Base-by-base conservation (phyloP, 1,284 basidiomycete genomes). In the Cutaneotrichosporon sp. region DNA sequence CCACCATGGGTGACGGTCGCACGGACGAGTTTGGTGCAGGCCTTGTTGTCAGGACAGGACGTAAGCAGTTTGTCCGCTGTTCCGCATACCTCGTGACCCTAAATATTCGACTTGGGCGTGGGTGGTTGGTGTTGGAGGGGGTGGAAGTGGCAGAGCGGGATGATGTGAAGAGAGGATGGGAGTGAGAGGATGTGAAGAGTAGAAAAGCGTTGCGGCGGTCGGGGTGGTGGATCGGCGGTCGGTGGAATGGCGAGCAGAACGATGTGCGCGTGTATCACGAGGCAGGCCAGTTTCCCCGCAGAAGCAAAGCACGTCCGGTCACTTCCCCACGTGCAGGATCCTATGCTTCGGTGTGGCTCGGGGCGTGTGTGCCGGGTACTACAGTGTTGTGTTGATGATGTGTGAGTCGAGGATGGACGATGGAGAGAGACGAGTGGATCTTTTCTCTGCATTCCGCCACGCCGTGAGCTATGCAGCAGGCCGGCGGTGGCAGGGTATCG, bases 1-100 rank as follows among this genome's bases (percentile, higher is more conserved):
- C 33, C 51, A 53, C 51, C 51, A 53, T 53, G 33, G n/a, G 22
- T 14, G 22, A 46, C 45, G 18, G 36, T 38, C 25, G 45, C 45
- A 46, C 45, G 45, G 45, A 46, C 45, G 20, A 22, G 45, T 3
- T 20, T 46, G 29, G 29, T 5, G 29, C 29, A 4, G 29, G 29
- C 29, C 20, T 24, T 25, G 45, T 24, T 46, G 45, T 46, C 24
- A 25, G 45, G 24, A 42, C 38, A 42, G 50, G 22, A 47, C 46
- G 46, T 24, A 42, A 42, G 38, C 38, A 42, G 18, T 46, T 46
- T 46, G 24, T 46, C 45, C 45, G 24, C 24, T 46, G 11, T 25
- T 24, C 45, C 45, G 45, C 45, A 46, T 46, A 46, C 45, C 45
- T 46, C 45, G 22, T 2, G 24, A 25, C 45, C 22, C 45, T 46